Evolutionary conservation across 768 basidiomycete species (phyloP), one percentile per base, ranked within the genome.

Genomic region (Candolleomyces aberdarensis): DNA sequence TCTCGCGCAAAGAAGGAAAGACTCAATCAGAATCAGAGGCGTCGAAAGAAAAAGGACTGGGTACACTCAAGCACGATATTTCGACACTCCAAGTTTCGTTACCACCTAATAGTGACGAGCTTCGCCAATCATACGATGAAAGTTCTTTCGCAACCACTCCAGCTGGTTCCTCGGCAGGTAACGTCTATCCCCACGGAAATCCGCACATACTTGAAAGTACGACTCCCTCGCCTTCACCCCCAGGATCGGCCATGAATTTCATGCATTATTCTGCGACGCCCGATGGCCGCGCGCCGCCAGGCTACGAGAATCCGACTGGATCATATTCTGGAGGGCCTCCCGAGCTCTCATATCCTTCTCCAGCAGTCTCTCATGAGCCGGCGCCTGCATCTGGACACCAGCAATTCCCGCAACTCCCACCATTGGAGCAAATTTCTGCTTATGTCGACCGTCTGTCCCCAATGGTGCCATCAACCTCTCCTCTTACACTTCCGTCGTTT

Each of bases 1-100:
- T 91, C 91, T 57, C 85, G 90, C 67, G 93, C 93, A 60, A 95
- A 95, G 77, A 92, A 92, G 71, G 91, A 91, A 74, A 92, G 88
- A 17, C 79, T 83, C 65, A 75, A 76, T 62, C 75, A 75, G n/a
- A 64, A 78, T 11, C 81, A 71, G 57, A 65, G 85, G 70, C 84
- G 85, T 61, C 81, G 85, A 60, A 89, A 72, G 88, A 90, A 56
- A 88, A 88, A 65, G 72, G 70, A 11, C n/a, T 32, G 19, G 32
- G 14, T 22, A 59, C 74, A 29, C 62, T 66, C 20, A 82, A 81
- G 62, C 74, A 84, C 54, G 78, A 78, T 20, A 77, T 78, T 13
- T 70, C 72, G 17, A 76, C 75, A 2, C 79, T 78, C 2, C 78
- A 80, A 22, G 44, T 48, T 0, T 29, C 39, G 15, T 72, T 70